phyloP scores from a whole-genome alignment of 345 rosid genomes.

The Cardiospermum halicacabum region DNA sequence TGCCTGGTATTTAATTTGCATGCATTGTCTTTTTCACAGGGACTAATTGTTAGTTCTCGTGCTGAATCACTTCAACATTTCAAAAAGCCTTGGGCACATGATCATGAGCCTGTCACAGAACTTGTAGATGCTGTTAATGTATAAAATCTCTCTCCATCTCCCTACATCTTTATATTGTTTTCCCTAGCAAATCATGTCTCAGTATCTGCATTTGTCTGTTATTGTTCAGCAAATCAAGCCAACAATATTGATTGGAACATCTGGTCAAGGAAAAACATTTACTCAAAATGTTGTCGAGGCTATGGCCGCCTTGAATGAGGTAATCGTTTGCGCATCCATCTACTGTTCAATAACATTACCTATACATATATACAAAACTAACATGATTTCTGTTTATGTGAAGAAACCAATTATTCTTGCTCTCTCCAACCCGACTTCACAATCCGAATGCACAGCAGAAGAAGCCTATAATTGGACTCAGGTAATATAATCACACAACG shows the following conservation, averaged over 20 bases:
- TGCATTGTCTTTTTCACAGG: conserved; percentile 38
- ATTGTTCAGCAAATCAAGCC: conserved; percentile 74
- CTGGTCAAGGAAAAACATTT: conserved; percentile 87
- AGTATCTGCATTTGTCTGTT: conserved; percentile 7
- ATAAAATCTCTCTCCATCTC: conserved; percentile 17
- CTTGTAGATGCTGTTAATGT: conserved; percentile 81
- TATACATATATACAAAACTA: conserved; percentile 5
- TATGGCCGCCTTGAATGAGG: conserved; percentile 83
- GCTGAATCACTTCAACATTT: conserved; percentile 82
- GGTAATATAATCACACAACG: conserved; percentile 39
- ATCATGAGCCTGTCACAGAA: conserved; percentile 60
- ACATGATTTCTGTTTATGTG: conserved; percentile 18
- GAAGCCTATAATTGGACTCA: conserved; percentile 85
- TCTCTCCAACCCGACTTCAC: conserved; percentile 97
- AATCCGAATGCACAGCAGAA: conserved; percentile 96
- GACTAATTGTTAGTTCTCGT: conserved; percentile 82
- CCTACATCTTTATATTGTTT: not conserved
- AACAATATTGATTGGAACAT: conserved; percentile 87
- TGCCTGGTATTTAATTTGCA: not conserved
- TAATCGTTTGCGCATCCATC: conserved; percentile 17
- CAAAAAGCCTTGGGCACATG: conserved; percentile 98
- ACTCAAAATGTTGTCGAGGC: conserved; percentile 83
- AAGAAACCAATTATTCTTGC: conserved; percentile 88
- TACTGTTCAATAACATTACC: not conserved
- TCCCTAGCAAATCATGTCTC: not conserved